A percentile compares a stretch with the other conserved stretches of the same genome.
These are phyloP conservation scores for Boletus rex-veris DNA, from an alignment of 768 basidiomycete species.

Conservation along the genomic window DNA sequence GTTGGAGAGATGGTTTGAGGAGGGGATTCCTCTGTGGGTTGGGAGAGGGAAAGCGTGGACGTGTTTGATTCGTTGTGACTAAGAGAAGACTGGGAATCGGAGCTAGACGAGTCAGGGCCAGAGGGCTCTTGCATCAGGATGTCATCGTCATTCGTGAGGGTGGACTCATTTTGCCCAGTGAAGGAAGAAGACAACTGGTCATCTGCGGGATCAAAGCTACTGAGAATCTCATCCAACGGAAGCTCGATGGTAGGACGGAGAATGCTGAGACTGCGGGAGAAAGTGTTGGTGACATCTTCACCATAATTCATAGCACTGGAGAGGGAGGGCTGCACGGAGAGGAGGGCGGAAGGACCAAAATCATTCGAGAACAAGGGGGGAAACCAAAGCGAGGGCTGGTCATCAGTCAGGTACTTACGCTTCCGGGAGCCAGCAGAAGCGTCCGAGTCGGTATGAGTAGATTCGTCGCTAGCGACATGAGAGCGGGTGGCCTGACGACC, in stretches of 20 bases:
- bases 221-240: conserved; percentile 77
- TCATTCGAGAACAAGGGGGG: conserved; percentile 70
- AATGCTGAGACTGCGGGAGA: conserved; percentile 57
- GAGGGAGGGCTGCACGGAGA: conserved; percentile 64
- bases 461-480: conserved; percentile 31
- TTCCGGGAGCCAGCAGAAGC: conserved; percentile 25
- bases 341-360: conserved; percentile 75
- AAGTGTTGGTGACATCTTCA: conserved; percentile 57
- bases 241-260: conserved; percentile 79
- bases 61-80: conserved; percentile 2
- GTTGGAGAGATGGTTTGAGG: conserved; percentile 58
- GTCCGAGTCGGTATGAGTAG: conserved; percentile 21
- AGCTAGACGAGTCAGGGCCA: conserved; percentile 7
- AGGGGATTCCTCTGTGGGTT: conserved; percentile 37
- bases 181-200: conserved; percentile 8
- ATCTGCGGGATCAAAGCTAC: conserved; percentile 26
- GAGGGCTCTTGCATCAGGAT: conserved; percentile 29
- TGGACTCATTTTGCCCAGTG: conserved; percentile 7
- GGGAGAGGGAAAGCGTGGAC: conserved; percentile 34
- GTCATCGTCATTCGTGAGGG: conserved; percentile 15
- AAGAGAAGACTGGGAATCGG: conserved; percentile 9
- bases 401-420: conserved; percentile 23
- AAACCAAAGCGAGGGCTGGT: conserved; percentile 53
- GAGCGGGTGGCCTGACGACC: conserved; percentile 39
- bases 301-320: conserved; percentile 73